Evolutionary conservation across 192 early-diverging fungal genomes (phyloP).

Genomic region (Phycomyces blakesleeanus): DNA sequence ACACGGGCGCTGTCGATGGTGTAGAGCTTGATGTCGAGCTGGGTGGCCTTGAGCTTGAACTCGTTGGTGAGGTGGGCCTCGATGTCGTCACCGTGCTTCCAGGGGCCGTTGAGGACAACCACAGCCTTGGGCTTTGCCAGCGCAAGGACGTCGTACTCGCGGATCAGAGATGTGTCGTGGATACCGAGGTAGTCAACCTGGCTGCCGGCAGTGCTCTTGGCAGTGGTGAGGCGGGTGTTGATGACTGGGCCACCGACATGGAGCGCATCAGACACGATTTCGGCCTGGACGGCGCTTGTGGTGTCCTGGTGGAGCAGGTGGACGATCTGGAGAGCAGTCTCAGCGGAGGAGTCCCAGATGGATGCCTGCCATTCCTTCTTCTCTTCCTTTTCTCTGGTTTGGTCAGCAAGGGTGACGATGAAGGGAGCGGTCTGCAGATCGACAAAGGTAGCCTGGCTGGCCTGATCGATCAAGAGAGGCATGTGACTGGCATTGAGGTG

Average conservation of each 20-base stretch:
- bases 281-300: slow-evolving; percentile 31
- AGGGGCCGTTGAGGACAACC: slow-evolving; percentile 64
- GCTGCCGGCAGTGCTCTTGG: slow-evolving; percentile 31
- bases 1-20: slow-evolving; percentile 62
- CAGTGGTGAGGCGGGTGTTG: slow-evolving; percentile 46
- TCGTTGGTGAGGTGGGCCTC: slow-evolving; percentile 62
- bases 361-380: slow-evolving; percentile 17
- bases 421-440: slow-evolving; percentile 29
- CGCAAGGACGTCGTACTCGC: slow-evolving; percentile 58
- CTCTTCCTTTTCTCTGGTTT: slow-evolving; percentile 14
- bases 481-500: slow-evolving; percentile 26
- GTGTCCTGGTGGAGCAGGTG: slow-evolving; percentile 29
- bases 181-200: slow-evolving; percentile 59
- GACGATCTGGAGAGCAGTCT: slow-evolving; percentile 39
- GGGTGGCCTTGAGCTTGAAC: slow-evolving; percentile 52
- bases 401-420: slow-evolving; percentile 6
- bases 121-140: slow-evolving; percentile 45
- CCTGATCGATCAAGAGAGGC: slow-evolving; percentile 13
- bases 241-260: slow-evolving; percentile 55
- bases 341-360: slow-evolving; percentile 28
- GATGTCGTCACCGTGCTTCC: slow-evolving; percentile 63
- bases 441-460: slow-evolving; percentile 16
- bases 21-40: slow-evolving; percentile 51
- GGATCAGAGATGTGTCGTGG: slow-evolving; percentile 56
- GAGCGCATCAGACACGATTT: slow-evolving; percentile 50